Evolutionary conservation across 2,329 filamentous ascomycete species (phyloP), one percentile per base, ranked within the genome.

Genomic region (Madurella fahalii): DNA sequence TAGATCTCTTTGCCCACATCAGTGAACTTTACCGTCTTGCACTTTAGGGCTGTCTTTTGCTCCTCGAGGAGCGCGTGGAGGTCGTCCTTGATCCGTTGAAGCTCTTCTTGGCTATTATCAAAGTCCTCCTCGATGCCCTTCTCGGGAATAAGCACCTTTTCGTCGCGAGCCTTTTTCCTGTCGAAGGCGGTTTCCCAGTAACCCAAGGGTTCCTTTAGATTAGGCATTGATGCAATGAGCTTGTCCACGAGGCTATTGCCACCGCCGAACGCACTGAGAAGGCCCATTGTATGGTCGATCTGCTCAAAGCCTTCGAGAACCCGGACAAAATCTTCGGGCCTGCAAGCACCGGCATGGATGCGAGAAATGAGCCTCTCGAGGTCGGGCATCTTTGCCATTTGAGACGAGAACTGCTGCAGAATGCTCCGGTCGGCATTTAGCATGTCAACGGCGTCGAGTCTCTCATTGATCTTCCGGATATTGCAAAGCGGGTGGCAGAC

Each of bases 1-100:
- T 95, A 97, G 50, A 99, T 90, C 67, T 99, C 94, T 69, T 99
- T 99, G 58, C 94, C 94, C 8, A 95, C 87, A 67, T 97, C 90
- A 30, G 84, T 84, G 64, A 85, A 94, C 66, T 85, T 85, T 58
- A 93, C 79, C 0, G 81, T 80, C 61, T 81, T 87, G 55, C 86
- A 90, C 57, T 87, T 89, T 4, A 96, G 76, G 42, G 91, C 82
- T 34, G 81, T 80, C 58, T 89, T 87, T 61, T 87, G 86, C 63
- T 83, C 79, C 49, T 84, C 83, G 2, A 97, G 75, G 1, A 97
- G 73, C 4, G 78, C 74, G 2, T 92, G 76, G 0, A 99, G 79
- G 46, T 90, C 80, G 4, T 77, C 75, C 67, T 93, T 86, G 63
- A 96, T 86, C 39, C 82, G 77, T n/a, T 86, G 80, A 58, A 97